Evolutionary conservation across 2,329 filamentous ascomycete genomes (phyloP), one percentile per base, ranked within the genome.

Genomic region (Helminthosporium solani): DNA sequence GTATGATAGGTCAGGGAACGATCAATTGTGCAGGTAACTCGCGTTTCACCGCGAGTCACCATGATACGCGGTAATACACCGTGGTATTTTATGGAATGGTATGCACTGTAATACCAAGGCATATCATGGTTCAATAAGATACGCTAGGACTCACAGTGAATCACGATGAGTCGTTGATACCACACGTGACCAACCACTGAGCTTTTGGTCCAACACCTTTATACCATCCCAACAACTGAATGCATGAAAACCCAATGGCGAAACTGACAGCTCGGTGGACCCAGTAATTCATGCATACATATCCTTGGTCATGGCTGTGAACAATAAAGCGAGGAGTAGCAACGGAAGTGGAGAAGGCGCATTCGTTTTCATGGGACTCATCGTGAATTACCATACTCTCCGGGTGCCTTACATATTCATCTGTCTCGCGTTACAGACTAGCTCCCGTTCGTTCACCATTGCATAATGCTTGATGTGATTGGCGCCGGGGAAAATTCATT

Each of bases 191-290:
- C n/a, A n/a, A n/a, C n/a, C n/a, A n/a, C n/a, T n/a, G n/a, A n/a
- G n/a, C n/a, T n/a, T n/a, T n/a, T n/a, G n/a, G n/a, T n/a, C n/a
- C n/a, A n/a, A n/a, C n/a, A n/a, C n/a, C n/a, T n/a, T 51, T 56
- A 50, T 56, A 54, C 23, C 37, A 36, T n/a, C n/a, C n/a, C n/a
- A n/a, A n/a, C n/a, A n/a, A 33, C 36, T 33, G n/a, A 16, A 38
- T 18, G 19, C 11, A 20, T n/a, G 18, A 15, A 31, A 25, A 12
- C 7, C 8, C 7, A n/a, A 6, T 31, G 28, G 28, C 28, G 8
- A n/a, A 12, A n/a, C 28, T 31, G 6, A 25, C 9, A 25, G 8
- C 18, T 2, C 18, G 15, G 16, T 16, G 18, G 19, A 16, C 18
- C 42, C 14, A 33, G 7, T 16, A 38, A 35, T 30, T 25, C 9